Evolutionary conservation across 192 early-diverging fungal genomes (phyloP).

Genomic region (Linderina pennispora): DNA sequence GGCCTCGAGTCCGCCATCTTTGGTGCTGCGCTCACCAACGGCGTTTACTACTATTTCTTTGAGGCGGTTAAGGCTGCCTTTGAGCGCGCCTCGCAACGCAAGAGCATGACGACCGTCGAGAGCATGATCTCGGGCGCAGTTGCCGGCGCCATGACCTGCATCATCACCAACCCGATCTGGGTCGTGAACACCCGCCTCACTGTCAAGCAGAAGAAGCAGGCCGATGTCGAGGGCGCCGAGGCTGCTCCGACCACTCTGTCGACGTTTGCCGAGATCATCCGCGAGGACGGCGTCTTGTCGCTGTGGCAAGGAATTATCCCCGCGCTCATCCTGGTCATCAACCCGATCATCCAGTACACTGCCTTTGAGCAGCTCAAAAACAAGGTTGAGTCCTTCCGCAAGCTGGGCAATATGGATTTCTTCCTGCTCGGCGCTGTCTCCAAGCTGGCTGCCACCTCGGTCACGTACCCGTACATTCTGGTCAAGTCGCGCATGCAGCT

Average conservation of each 20-base stretch:
- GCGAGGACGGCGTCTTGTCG: constrained; percentile 78
- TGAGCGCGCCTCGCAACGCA: constrained; percentile 59
- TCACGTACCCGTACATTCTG: constrained; percentile 99
- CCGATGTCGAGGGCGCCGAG: constrained; percentile 48
- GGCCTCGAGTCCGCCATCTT: constrained; percentile 93
- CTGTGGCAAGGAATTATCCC: constrained; percentile 93
- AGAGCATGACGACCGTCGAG: constrained; percentile 72
- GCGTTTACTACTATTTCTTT: constrained; percentile 82
- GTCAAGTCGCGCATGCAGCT: constrained; percentile 98
- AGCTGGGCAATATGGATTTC: constrained; percentile 79
- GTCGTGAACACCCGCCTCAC: constrained; percentile 93
- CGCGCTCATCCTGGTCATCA: constrained; percentile 96
- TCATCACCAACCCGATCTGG: constrained; percentile 98
- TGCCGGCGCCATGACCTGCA: constrained; percentile 74
- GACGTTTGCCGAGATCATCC: constrained; percentile 71
- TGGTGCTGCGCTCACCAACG: constrained; percentile 95
- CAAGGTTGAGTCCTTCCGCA: constrained; percentile 52
- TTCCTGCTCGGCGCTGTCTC: constrained; percentile 93
- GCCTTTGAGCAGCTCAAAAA: constrained; percentile 93
- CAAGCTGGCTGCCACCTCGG: constrained; percentile 90
- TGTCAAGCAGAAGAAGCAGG: constrained; percentile 60
- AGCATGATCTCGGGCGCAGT: constrained; percentile 92
- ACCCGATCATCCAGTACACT: constrained; percentile 99
- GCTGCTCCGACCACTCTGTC: constrained; percentile 42
- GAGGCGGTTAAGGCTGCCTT: constrained; percentile 82